Evolutionary conservation across 257 asterid species (phyloP).

Genomic region (Solanum clarkiae): DNA sequence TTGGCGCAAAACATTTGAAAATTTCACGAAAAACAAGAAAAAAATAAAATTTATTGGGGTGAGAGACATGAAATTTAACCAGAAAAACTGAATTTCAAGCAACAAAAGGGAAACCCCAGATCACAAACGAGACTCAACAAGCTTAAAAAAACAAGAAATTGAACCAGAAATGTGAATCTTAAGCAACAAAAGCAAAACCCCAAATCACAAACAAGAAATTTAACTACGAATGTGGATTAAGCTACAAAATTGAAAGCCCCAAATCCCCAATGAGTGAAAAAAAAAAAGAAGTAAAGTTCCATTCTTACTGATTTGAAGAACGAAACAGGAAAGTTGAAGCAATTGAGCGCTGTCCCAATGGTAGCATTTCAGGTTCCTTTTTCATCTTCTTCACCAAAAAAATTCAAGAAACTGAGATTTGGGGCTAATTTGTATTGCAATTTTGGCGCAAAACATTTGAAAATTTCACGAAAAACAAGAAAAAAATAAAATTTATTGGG

Average conservation of each 20-base stretch:
- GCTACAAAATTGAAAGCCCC: not conserved
- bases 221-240: not conserved
- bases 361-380: constrained; percentile 24
- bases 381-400: not conserved
- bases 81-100: not conserved
- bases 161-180: not conserved
- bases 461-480: not conserved
- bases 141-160: not conserved
- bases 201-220: not conserved
- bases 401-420: not conserved
- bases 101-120: not conserved
- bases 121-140: not conserved
- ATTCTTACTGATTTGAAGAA: constrained; percentile 30
- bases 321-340: constrained; percentile 41
- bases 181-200: not conserved
- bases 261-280: not conserved
- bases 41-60: constrained; percentile 11
- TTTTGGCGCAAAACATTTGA: constrained; percentile 3
- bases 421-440: not conserved
- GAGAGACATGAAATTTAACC: too few species aligned
- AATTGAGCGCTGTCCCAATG: constrained; percentile 63
- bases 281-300: not conserved
- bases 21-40: not conserved
- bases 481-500: not conserved
- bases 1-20: constrained; percentile 3